These are phyloP conservation scores for Lepiota venenata DNA, from an alignment of 768 basidiomycete genomes.

Conservation along the genomic window DNA sequence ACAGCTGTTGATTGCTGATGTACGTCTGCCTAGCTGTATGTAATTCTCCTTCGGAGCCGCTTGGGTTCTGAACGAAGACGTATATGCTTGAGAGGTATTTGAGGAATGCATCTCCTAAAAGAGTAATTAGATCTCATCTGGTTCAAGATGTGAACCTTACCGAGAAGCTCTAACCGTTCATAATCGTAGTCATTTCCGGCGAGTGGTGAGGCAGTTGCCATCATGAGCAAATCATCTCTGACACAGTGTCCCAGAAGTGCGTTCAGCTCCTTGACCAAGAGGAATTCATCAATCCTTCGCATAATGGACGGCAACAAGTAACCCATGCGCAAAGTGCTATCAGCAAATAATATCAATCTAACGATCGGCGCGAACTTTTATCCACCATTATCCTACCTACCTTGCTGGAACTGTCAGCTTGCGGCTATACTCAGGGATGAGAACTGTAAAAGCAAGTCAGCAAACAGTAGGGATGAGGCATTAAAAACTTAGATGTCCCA, in stretches of 20 bases:
- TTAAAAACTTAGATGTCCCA: constrained; percentile 27
- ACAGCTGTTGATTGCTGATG: constrained; percentile 71
- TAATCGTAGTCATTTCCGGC: constrained; percentile 72
- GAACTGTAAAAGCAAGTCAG: constrained; percentile 39
- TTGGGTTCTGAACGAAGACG: constrained; percentile 67
- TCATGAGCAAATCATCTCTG: constrained; percentile 54
- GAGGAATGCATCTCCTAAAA: constrained; percentile 74
- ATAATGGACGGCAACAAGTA: constrained; percentile 73
- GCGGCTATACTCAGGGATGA: constrained; percentile 81
- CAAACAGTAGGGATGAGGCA: background rate
- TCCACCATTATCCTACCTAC: constrained; percentile 27
- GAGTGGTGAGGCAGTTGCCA: constrained; percentile 69
- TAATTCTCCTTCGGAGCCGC: constrained; percentile 60
- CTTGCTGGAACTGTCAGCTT: constrained; percentile 73
- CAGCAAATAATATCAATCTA: background rate
- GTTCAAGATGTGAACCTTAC: constrained; percentile 33
- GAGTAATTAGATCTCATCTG: constrained; percentile 8
- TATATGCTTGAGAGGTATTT: constrained; percentile 77
- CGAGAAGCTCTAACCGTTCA: constrained; percentile 81
- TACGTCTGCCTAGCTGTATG: constrained; percentile 65
- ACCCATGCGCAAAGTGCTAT: constrained; percentile 64
- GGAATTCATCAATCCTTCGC: constrained; percentile 65
- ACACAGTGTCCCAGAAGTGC: constrained; percentile 64
- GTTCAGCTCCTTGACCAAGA: constrained; percentile 79
- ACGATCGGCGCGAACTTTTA: too few species aligned